Percentiles rank a stretch among this genome's conserved stretches.
Evolutionary conservation across 345 rosid genomes (phyloP).

Genomic region (Citrus sp.): DNA sequence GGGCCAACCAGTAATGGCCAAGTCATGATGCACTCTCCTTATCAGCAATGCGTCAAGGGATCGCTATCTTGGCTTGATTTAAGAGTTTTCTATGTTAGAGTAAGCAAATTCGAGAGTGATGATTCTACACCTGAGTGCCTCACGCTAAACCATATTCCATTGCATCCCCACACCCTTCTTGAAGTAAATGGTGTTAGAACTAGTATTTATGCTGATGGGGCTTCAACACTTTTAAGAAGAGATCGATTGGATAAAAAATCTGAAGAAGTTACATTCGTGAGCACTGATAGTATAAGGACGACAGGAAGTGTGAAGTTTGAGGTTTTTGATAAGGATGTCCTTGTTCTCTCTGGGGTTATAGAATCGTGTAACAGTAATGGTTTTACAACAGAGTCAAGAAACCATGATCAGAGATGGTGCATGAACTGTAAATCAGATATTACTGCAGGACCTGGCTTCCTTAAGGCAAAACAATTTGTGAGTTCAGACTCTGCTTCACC

Average conservation of each 20-base stretch:
- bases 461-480: constrained; percentile 46
- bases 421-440: constrained; percentile 65
- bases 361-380: constrained; percentile 50
- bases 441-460: constrained; percentile 42
- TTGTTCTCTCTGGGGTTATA: constrained; percentile 64
- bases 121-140: constrained; percentile 64
- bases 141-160: constrained; percentile 64
- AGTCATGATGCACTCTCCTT: constrained; percentile 27
- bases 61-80: constrained; percentile 64
- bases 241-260: constrained; percentile 78
- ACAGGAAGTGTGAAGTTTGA: constrained; percentile 76
- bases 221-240: constrained; percentile 62
- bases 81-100: constrained; percentile 84
- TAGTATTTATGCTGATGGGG: constrained; percentile 54
- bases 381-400: constrained; percentile 36
- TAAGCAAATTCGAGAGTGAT: constrained; percentile 58
- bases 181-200: constrained; percentile 74
- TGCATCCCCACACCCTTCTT: constrained; percentile 60
- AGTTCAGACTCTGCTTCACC: constrained; percentile 49
- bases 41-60: constrained; percentile 32
- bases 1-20: constrained; percentile 36
- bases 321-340: constrained; percentile 53
- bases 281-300: constrained; percentile 74
- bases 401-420: constrained; percentile 47
- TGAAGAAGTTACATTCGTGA: constrained; percentile 72